Base-by-base conservation (phyloP, 805 yeast genomes). In the Candida ovalis region DNA sequence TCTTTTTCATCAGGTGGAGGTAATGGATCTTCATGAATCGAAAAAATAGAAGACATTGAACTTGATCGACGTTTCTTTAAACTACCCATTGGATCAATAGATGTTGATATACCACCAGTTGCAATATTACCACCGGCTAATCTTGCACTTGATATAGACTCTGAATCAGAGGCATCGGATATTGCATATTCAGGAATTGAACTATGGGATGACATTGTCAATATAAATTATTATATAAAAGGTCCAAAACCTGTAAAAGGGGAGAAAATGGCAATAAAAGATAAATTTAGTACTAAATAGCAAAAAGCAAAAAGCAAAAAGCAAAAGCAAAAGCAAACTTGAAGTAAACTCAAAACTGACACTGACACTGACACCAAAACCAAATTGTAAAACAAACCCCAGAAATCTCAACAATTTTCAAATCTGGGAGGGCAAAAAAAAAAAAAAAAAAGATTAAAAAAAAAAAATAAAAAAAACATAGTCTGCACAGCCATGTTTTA, bases 1-100 rank as follows among this genome's bases (percentile, higher is more conserved):
- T 92, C 96, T 17, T 75, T 74, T 49, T 82, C 82, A 59, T 86
- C 88, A 9, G 94, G 92, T 40, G 87, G 84, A 10, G 89, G 91
- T 55, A 86, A 71, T 25, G 84, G 84, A 4, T 81, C 84, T 52
- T 75, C 67, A 52, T 43, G 77, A 61, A 52, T 82, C 70, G 60
- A 81, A 67, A 55, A 85, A 70, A 53, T 75, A 62, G 66, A 79
- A 49, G 56, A 62, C 54, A 65, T 50, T 8, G 69, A 64, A 3
- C 69, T 64, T 2, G 70, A 63, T 46, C 70, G 56, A 40, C 66
- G 55, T 45, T 58, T 59, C 24, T 53, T 52, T 21, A 43, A 30
- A 12, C n/a, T 5, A 10, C 18, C 9, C 40, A 27, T 8, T 8
- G 33, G n/a, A 18, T 25, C 19, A 24, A 10, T 23, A 41, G 35